These are phyloP conservation scores for Amesomyces nigricolor DNA, from an alignment of 2,329 filamentous ascomycete species.

Conservation along the genomic window DNA sequence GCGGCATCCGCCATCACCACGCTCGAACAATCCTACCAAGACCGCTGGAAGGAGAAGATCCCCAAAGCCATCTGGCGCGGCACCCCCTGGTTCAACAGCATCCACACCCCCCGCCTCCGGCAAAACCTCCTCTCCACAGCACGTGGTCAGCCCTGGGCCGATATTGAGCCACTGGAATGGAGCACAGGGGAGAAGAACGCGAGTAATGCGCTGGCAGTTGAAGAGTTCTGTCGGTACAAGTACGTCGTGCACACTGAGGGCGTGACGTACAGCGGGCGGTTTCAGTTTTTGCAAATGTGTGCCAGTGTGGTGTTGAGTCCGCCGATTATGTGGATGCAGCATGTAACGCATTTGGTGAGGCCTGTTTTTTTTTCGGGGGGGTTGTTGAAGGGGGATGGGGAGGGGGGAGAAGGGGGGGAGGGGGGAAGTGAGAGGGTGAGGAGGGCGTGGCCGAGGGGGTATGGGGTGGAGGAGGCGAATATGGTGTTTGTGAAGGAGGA, in stretches of 20 bases:
- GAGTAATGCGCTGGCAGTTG: constrained; percentile 42
- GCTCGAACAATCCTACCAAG: constrained; percentile 31
- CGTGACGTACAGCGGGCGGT: constrained; percentile 47
- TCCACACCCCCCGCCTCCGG: constrained; percentile 37
- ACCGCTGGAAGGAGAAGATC: constrained; percentile 33
- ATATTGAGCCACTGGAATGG: constrained; percentile 41
- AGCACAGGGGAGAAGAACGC: constrained; percentile 26
- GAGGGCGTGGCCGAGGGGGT: constrained; percentile 37
- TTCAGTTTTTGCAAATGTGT: constrained; percentile 48
- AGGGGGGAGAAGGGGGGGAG: constrained; percentile 21
- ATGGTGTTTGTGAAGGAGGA: constrained; percentile 47
- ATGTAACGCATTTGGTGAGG: constrained; percentile 42
- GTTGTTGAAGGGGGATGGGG: constrained; percentile 17
- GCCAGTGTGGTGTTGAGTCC: constrained; percentile 43
- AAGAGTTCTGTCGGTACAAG: constrained; percentile 47
- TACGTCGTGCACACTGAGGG: constrained; percentile 51
- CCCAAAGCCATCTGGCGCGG: constrained; percentile 46
- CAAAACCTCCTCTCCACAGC: constrained; percentile 36
- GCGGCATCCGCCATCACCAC: constrained; percentile 34
- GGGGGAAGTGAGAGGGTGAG: constrained; percentile 21
- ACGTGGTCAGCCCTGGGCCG: constrained; percentile 40
- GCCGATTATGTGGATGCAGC: constrained; percentile 45
- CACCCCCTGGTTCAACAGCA: constrained; percentile 45
- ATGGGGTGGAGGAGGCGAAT: constrained; percentile 37
- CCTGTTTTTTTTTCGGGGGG: constrained; percentile 38